Base-by-base conservation (phyloP, 75 land plant species). In the Sequoiadendron giganteum region DNA sequence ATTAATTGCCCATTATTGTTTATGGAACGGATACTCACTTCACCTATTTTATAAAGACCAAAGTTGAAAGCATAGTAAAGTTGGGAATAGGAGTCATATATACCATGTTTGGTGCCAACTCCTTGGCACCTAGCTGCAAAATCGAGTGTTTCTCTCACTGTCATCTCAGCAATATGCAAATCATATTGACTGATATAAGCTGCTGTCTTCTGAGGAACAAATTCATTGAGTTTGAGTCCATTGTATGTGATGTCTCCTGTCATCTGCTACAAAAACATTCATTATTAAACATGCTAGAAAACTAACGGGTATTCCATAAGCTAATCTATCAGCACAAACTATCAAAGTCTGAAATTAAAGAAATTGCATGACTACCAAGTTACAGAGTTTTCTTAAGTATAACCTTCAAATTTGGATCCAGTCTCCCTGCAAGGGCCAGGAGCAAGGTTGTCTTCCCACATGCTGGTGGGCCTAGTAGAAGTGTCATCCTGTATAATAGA, bases 161-260 rank as follows among this genome's bases (percentile, higher is more conserved):
- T 93, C 92, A 93, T 89, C 72, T 91, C 90, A 36, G 89, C 91
- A 78, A 88, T 54, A 68, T 93, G 95, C 18, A 92, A 88, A 85
- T 93, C 95, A 86, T 90, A 30, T 68, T 93, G 95, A 87, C 95
- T 92, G 3, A 93, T 90, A 83, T 93, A 93, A 30, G 93, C 94
- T 42, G 95, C 42, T 9, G 95, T 93, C 73, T 92, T 91, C 86
- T 91, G 88, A 21, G 95, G 95, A 13, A 92, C 91, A 91, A 94
- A 94, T 80, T 94, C 95, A 55, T 87, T 40, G 87, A 91, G 68
- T 4, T 70, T 88, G 86, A 90, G 88, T 16, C 95, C 95, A 88
- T 94, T 94, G 89, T 91, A 94, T n/a, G 94, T 89, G 30, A 94
- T 89, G 14, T 70, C 89, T 25, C 95, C 95, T 79, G 90, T 55